Evolutionary conservation across 2,329 filamentous ascomycete genomes (phyloP), one percentile per base, ranked within the genome.

Genomic region (Blumeria hordei): DNA sequence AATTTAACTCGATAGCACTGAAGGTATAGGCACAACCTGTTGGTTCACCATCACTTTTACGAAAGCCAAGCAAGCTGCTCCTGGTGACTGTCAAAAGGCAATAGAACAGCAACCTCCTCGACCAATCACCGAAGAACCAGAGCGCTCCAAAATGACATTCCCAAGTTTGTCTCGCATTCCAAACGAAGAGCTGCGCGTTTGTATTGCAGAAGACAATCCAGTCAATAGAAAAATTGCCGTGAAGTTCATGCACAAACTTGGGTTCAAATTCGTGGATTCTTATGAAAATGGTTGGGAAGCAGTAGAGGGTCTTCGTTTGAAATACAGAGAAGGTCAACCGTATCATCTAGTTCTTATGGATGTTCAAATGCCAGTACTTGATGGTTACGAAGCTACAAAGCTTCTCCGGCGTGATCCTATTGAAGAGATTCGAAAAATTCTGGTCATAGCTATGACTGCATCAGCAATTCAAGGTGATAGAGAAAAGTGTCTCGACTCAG

Each of bases 361-460:
- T 65, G 87, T 94, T 3, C 88, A 94, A 68, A 95, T 95, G 88
- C 88, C 88, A 0, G 80, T 93, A 3, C 76, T 94, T 8, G 88
- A 95, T 65, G 88, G 88, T 6, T 94, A 94, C 65, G 85, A 94
- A 67, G 88, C 88, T 0, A 95, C 88, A 0, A 83, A 83, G 60
- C 75, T 87, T 56, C 79, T 95, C 47, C 81, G 88, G 9, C 78
- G 78, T 60, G 88, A 95, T 66, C 67, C 77, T 0, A 76, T 87
- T 57, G 81, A 87, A 37, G 76, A 77, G 7, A 86, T 96, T 10
- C 76, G 85, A 54, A 81, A 85, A 59, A 78, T 93, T 1, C 72
- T 95, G n/a, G 85, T 96, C 52, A 95, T 96, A 62, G 90, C 90
- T 55, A 95, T 96, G 90, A 96, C 90, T 0, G 90, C 90, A 0